Percentiles rank a stretch among this genome's conserved stretches.
phyloP scores from a whole-genome alignment of 129 eudicot species.

The Artemisia tridentata region DNA sequence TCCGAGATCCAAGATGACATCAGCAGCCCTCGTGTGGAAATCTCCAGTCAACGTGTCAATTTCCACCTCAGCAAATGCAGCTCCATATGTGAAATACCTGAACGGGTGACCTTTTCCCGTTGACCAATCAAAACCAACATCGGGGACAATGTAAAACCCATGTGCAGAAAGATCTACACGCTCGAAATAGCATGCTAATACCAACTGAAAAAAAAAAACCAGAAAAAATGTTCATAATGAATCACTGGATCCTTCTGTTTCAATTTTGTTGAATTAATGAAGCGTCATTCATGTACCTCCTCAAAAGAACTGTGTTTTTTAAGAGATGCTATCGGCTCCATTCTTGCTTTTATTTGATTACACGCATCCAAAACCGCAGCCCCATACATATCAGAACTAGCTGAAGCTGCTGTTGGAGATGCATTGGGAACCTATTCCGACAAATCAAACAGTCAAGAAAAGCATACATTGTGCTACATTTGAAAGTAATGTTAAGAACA shows the following conservation, averaged over 20 bases:
- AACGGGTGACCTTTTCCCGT: conserved; percentile 78
- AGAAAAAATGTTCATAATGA: neutral
- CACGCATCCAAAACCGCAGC: conserved; percentile 99
- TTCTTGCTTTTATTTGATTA: conserved; percentile 85
- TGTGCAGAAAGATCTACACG: conserved; percentile 97
- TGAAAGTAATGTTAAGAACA: neutral
- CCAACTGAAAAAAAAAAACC: conserved; percentile 51
- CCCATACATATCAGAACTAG: conserved; percentile 95
- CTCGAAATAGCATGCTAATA: conserved; percentile 67
- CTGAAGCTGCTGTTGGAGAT: conserved; percentile 99
- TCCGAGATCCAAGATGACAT: conserved; percentile 89
- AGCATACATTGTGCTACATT: neutral
- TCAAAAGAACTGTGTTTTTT: conserved; percentile 50
- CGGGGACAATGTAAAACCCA: conserved; percentile 83
- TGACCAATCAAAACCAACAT: conserved; percentile 86
- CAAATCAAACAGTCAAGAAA: conserved; percentile 20
- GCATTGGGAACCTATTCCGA: conserved; percentile 86
- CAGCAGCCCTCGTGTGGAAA: conserved; percentile 85
- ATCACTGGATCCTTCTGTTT: neutral
- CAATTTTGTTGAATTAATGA: neutral
- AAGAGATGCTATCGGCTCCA: conserved; percentile 71
- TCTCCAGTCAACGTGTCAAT: conserved; percentile 91
- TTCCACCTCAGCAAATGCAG: conserved; percentile 97
- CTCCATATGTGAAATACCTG: conserved; percentile 92
- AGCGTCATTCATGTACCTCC: conserved; percentile 55